Evolutionary conservation across 305 asterid genomes (phyloP).

Genomic region (Rubia peregrina): DNA sequence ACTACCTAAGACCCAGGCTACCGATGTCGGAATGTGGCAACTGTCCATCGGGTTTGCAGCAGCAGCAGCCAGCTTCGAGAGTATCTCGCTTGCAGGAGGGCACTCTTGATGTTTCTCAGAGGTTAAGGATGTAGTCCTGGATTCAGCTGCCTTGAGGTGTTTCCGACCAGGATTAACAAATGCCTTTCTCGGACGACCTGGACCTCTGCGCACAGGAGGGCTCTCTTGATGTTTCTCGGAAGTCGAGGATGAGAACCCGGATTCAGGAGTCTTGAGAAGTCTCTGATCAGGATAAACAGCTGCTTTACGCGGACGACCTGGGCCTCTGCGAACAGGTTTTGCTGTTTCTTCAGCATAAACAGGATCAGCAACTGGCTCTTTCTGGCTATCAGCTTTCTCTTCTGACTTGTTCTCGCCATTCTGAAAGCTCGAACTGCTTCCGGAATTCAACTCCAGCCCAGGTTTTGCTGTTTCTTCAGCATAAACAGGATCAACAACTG

Average conservation of each 20-base stretch:
- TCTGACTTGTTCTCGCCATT: slow-evolving; percentile 10
- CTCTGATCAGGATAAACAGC: too few relatives aligned
- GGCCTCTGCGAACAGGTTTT: slow-evolving; percentile 7
- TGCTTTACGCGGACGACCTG: background rate
- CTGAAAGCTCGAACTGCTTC: slow-evolving; percentile 25
- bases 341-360: slow-evolving; percentile 13
- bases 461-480: background rate
- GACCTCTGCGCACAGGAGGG: slow-evolving; percentile 7
- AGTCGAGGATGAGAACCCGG: too few relatives aligned
- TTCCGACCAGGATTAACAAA: background rate
- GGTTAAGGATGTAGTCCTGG: slow-evolving; percentile 3
- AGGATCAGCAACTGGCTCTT: background rate
- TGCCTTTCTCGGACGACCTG: slow-evolving; percentile 1
- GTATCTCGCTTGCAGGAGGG: slow-evolving; percentile 41
- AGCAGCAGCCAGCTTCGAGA: slow-evolving; percentile 36
- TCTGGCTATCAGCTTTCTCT: slow-evolving; percentile 9
- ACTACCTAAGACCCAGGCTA: slow-evolving; percentile 35
- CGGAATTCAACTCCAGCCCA: slow-evolving; percentile 25
- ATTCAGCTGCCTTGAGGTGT: background rate
- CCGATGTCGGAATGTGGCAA: slow-evolving; percentile 22
- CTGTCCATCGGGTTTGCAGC: slow-evolving; percentile 49
- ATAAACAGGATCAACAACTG: slow-evolving; percentile 2
- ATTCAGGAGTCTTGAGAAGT: too few relatives aligned
- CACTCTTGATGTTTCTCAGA: slow-evolving; percentile 23
- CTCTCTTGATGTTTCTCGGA: too few relatives aligned